Percentiles rank a stretch among this genome's conserved stretches.
These are phyloP conservation scores for Chytriomyces sp. DNA, from an alignment of 192 early-diverging fungal species.

Conservation along the genomic window DNA sequence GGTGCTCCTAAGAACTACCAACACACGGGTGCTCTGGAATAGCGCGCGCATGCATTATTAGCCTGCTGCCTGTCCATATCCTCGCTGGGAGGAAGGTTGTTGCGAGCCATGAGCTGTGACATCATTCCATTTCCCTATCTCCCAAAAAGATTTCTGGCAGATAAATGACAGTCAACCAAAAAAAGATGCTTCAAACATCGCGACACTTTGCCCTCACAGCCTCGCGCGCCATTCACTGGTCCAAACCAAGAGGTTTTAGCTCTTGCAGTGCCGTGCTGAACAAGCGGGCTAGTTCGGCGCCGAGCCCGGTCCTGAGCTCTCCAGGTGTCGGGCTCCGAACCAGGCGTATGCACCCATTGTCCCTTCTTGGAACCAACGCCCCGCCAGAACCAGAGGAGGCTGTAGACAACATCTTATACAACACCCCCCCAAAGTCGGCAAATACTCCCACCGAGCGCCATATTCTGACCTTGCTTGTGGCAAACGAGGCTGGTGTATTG, in stretches of 20 bases:
- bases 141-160: no score
- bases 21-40: no score
- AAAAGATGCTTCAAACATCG: no score
- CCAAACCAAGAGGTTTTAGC: not conserved
- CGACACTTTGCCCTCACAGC: no score
- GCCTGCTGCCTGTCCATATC: no score
- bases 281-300: not conserved
- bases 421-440: conserved; percentile 70
- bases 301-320: not conserved
- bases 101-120: no score
- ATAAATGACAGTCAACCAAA: no score
- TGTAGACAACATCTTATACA: conserved; percentile 95
- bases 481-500: conserved; percentile 61
- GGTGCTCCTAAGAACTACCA: no score
- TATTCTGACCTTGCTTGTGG: conserved; percentile 93
- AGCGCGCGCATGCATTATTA: no score
- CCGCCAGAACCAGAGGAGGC: conserved; percentile 89
- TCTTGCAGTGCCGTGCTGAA: not conserved
- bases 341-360: conserved; percentile 15
- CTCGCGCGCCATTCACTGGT: no score
- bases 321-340: not conserved
- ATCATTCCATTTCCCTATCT: no score
- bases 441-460: conserved; percentile 72
- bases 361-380: conserved; percentile 22
- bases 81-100: no score